These are phyloP conservation scores for Yamadazyma scolyti DNA, from an alignment of 805 yeast genomes.

Conservation along the genomic window DNA sequence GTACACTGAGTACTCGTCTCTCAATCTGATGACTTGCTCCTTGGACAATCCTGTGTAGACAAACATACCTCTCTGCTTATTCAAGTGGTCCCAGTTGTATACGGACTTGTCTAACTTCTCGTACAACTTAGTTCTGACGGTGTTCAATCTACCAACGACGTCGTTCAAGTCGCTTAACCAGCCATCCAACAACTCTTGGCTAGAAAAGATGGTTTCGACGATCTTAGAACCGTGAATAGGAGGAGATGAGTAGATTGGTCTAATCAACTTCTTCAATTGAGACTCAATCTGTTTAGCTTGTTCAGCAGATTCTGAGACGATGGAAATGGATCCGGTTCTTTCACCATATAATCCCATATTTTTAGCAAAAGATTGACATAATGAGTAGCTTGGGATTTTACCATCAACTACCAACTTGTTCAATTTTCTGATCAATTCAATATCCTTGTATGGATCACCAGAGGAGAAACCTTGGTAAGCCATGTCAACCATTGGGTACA, in stretches of 20 bases:
- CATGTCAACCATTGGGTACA: conserved; percentile 84
- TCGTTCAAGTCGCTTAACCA: conserved; percentile 80
- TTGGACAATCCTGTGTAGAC: conserved; percentile 79
- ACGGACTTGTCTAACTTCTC: conserved; percentile 57
- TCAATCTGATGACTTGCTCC: conserved; percentile 68
- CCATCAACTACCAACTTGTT: conserved; percentile 48
- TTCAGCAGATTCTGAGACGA: conserved; percentile 54
- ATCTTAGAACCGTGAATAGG: conserved; percentile 92
- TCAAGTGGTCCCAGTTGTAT: conserved; percentile 81
- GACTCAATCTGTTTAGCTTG: conserved; percentile 59
- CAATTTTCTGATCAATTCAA: conserved; percentile 43
- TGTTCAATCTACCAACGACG: conserved; percentile 76
- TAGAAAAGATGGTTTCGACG: conserved; percentile 71
- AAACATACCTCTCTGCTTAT: conserved; percentile 94
- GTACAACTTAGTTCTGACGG: conserved; percentile 65
- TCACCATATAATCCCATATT: conserved; percentile 49
- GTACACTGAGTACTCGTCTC: conserved; percentile 72
- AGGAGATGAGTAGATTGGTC: conserved; percentile 90
- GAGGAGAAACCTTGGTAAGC: conserved; percentile 96
- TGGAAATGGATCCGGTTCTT: conserved; percentile 73
- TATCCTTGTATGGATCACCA: conserved; percentile 74
- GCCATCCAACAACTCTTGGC: conserved; percentile 50
- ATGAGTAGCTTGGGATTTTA: conserved; percentile 48
- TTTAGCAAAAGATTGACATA: conserved; percentile 48
- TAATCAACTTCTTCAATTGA: conserved; percentile 75